Conservation (phyloP, 768 basidiomycete species). For the Amyloporia xantha region DNA sequence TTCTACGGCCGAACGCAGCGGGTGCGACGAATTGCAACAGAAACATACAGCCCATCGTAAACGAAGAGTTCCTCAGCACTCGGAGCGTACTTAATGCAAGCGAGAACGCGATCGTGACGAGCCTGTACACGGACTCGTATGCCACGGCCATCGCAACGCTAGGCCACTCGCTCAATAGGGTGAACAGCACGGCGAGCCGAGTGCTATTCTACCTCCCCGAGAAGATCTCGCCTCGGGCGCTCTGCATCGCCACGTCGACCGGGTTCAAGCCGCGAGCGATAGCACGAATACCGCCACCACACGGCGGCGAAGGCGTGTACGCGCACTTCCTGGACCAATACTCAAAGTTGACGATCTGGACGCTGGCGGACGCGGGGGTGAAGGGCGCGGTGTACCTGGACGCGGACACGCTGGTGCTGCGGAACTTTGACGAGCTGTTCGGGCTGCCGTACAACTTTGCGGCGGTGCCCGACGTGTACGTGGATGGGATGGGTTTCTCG, state of each 20-base stretch:
- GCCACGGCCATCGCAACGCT: conserved; percentile 27
- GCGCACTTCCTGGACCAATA: conserved; percentile 35
- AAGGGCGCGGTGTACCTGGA: conserved; percentile 28
- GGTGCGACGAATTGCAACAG: neutral
- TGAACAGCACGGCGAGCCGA: conserved; percentile 26
- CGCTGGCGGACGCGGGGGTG: conserved; percentile 25
- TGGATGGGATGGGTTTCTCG: conserved; percentile 21
- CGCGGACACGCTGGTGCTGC: conserved; percentile 28
- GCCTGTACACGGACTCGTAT: conserved; percentile 27
- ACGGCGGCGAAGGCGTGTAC: conserved; percentile 29
- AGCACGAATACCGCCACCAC: conserved; percentile 32
- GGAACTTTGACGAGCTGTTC: conserved; percentile 30
- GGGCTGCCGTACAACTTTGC: conserved; percentile 28
- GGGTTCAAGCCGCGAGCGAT: conserved; percentile 34
- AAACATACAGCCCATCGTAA: conserved; percentile 6
- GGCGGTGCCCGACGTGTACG: conserved; percentile 28
- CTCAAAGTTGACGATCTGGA: conserved; percentile 39
- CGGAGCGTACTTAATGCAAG: neutral
- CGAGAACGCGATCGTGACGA: conserved; percentile 25
- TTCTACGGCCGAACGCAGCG: neutral
- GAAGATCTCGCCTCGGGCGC: conserved; percentile 31
- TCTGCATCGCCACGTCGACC: conserved; percentile 32
- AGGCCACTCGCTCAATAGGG: conserved; percentile 25
- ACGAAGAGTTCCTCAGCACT: conserved; percentile 3
- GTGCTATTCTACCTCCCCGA: conserved; percentile 28